Base-by-base conservation (phyloP, 495 filamentous ascomycete species). In the Hyaloscypha variabilis region DNA sequence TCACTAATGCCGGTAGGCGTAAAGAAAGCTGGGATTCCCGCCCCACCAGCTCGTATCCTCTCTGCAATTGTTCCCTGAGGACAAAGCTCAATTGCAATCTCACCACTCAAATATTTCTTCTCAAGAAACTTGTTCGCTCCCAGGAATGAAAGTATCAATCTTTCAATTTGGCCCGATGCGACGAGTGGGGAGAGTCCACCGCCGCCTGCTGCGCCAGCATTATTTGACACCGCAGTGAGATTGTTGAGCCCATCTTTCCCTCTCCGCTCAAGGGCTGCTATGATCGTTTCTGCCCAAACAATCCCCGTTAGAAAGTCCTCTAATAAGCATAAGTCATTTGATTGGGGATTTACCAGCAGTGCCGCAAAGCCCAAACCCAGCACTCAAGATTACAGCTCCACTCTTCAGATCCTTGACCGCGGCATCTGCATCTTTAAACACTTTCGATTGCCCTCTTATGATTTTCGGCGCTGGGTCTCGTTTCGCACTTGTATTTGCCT, bases 1-100 rank as follows among this genome's bases (percentile, higher is more conserved):
- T 61, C 74, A 81, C 80, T 75, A 6, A 85, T 81, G 6, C 86
- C 87, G 6, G 87, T 88, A 1, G 86, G 85, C 0, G 87, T 90
- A 68, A 82, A 90, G 67, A 90, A 90, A 1, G 86, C 87, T 19
- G 87, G 87, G 23, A 90, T 88, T 1, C 87, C 87, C n/a, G 85
- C 85, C 11, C 87, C 87, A 0, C 85, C 87, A 4, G 86, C 85
- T 13, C 86, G 71, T 62, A 87, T 78, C 67, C 85, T 78, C 77
- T 90, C 87, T 0, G 86, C 87, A 28, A 90, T 74, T 10, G 86
- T 89, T 5, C 87, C 87, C 71, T 90, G 87, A 0, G 87, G 87
- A 62, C 85, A 88, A 24, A 90, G 74, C 69, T 90, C 87, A 42
- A 90, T 82, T 17, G 84, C 85, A 60, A 89, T 84, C 63, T 87